Evolutionary conservation across 2,329 filamentous ascomycete species (phyloP).

Genomic region (Cladosporium cucumerinum): DNA sequence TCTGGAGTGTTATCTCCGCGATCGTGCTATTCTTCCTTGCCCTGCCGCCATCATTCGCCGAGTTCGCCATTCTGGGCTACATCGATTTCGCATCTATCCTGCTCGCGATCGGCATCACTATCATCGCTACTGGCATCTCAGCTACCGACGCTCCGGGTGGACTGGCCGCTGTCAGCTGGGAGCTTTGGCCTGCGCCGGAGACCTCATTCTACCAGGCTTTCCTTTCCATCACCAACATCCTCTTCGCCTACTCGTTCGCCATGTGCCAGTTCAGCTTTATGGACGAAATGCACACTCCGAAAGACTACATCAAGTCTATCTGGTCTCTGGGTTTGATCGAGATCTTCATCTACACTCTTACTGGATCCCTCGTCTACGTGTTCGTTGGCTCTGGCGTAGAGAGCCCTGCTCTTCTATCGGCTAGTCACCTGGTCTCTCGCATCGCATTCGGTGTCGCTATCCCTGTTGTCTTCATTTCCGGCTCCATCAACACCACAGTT

Average conservation of each 20-base stretch:
- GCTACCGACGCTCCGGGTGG: constrained; percentile 30
- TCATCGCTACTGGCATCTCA: constrained; percentile 35
- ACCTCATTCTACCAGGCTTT: constrained; percentile 55
- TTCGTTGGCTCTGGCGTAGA: constrained; percentile 61
- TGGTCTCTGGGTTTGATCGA: constrained; percentile 63
- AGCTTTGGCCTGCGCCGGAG: constrained; percentile 33
- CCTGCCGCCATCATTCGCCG: constrained; percentile 36
- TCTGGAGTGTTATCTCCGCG: constrained; percentile 44
- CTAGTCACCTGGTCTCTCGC: constrained; percentile 55
- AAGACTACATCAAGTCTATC: constrained; percentile 58
- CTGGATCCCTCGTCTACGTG: constrained; percentile 65
- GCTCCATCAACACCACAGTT: constrained; percentile 65
- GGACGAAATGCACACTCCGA: constrained; percentile 62
- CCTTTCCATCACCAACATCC: constrained; percentile 66
- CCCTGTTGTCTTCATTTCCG: constrained; percentile 70
- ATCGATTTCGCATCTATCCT: constrained; percentile 38
- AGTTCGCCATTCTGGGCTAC: constrained; percentile 36
- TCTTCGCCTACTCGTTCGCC: constrained; percentile 59
- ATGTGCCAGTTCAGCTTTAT: constrained; percentile 66
- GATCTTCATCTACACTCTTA: constrained; percentile 61
- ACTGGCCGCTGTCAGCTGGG: constrained; percentile 34
- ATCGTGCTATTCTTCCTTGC: constrained; percentile 38
- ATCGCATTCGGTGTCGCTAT: constrained; percentile 68
- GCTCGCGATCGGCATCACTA: constrained; percentile 35
- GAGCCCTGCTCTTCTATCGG: constrained; percentile 65